These are phyloP conservation scores for Schizothecium vesticola DNA, from an alignment of 495 filamentous ascomycete genomes.

Conservation along the genomic window DNA sequence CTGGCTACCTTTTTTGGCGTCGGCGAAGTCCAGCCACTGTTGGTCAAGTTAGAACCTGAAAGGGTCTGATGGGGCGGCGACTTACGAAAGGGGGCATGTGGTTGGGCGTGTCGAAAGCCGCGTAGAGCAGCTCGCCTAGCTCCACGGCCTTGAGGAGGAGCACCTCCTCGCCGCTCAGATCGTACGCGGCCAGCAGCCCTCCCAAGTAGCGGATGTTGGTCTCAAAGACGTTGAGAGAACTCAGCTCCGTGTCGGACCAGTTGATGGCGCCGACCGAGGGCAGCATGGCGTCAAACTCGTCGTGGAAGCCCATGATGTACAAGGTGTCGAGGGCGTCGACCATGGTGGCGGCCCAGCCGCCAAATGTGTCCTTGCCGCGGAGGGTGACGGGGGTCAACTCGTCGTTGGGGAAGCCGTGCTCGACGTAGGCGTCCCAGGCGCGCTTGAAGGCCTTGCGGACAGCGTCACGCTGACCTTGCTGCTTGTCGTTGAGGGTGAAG, in stretches of 20 bases:
- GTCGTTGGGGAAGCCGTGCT: slow-evolving; percentile 75
- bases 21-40: slow-evolving; percentile 56
- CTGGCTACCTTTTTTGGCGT: slow-evolving; percentile 72
- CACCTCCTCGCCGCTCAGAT: slow-evolving; percentile 56
- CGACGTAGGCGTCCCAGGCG: slow-evolving; percentile 70
- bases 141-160: slow-evolving; percentile 73
- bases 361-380: slow-evolving; percentile 57
- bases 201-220: slow-evolving; percentile 70
- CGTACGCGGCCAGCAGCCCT: slow-evolving; percentile 71
- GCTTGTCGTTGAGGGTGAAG: not conserved
- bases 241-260: slow-evolving; percentile 58
- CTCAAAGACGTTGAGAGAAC: slow-evolving; percentile 60
- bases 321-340: slow-evolving; percentile 75
- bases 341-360: slow-evolving; percentile 75
- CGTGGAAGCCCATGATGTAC: slow-evolving; percentile 76
- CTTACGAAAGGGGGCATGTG: slow-evolving; percentile 65
- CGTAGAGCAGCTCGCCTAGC: slow-evolving; percentile 72
- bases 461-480: slow-evolving; percentile 3
- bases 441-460: slow-evolving; percentile 5
- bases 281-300: slow-evolving; percentile 72
- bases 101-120: slow-evolving; percentile 83
- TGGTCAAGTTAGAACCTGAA: not conserved
- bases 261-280: slow-evolving; percentile 62
- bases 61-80: not conserved
- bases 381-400: slow-evolving; percentile 65